Evolutionary conservation across 257 asterid genomes (phyloP), one percentile per base, ranked within the genome.

Genomic region (Misopates orontium): DNA sequence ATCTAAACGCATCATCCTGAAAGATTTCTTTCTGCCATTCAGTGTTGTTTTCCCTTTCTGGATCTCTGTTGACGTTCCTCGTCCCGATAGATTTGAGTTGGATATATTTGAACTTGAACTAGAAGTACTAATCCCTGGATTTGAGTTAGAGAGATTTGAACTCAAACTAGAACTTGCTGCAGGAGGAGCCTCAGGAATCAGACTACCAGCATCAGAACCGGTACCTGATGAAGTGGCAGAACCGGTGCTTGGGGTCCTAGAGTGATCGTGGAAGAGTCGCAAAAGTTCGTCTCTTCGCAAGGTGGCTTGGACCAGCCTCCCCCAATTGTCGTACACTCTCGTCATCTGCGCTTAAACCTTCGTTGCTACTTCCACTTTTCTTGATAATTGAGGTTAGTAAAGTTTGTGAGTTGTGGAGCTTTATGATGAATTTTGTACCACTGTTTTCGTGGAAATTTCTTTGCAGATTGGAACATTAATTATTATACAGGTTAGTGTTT

Each of bases 301-400:
- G 45, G 62, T 28, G 19, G 62, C 62, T 56, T 19, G 62, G 42
- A 25, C 62, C 12, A 56, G 62, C 18, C 62, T 56, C 62, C 28
- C 45, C 62, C 62, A 56, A 41, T 56, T 56, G 18, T 56, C 62
- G 22, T 56, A 24, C 42, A n/a, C 62, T 56, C 42, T 56, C 62
- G 31, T 54, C 19, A 28, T 6, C 2, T 6, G 36, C 36, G 6
- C 36, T 28, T 28, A 28, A 28, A 28, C 4, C 36, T 28, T 28
- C 36, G 6, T 28, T 28, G 36, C 36, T 28, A 28, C 36, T 28
- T 28, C 36, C 6, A 6, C 6, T 28, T 28, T 28, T 6, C 36
- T 28, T 2, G 6, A 2, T 6, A 28, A 28, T 28, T 28, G 36
- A 28, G 36, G 6, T 28, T 2, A 28, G 36, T 28, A 2, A 28